Evolutionary conservation across 164 flowering plant genomes (phyloP).

Genomic region (Protea cynaroides): DNA sequence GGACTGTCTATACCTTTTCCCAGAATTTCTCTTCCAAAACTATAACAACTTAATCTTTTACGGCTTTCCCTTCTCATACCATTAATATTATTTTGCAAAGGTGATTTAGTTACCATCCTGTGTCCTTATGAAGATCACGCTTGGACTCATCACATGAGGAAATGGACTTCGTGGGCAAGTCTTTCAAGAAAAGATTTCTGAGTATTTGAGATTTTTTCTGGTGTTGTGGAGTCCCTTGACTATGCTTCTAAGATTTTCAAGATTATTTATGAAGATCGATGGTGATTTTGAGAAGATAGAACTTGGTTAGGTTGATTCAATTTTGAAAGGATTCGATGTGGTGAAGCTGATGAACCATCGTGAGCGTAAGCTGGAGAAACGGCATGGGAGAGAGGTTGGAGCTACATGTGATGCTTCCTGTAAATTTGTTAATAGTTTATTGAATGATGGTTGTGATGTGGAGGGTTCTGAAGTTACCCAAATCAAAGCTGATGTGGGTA

Average conservation of each 20-base stretch:
- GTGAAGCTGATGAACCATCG: constrained; percentile 6
- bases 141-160: neutral
- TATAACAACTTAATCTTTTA: neutral
- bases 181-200: constrained; percentile 44
- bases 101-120: neutral
- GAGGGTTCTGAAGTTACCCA: constrained; percentile 6
- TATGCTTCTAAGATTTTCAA: constrained; percentile 35
- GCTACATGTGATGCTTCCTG: constrained; percentile 13
- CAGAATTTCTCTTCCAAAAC: neutral
- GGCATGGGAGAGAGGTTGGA: constrained; percentile 26
- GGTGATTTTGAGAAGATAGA: constrained; percentile 66
- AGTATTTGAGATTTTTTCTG: constrained; percentile 42
- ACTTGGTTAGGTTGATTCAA: constrained; percentile 24
- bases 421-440: constrained; percentile 8
- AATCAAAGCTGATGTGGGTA: constrained; percentile 2
- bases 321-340: constrained; percentile 20
- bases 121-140: neutral
- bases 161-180: constrained; percentile 74
- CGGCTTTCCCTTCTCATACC: neutral
- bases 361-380: constrained; percentile 38
- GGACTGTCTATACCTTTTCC: too few species aligned
- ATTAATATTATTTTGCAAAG: too few species aligned
- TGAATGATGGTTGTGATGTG: constrained; percentile 6
- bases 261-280: constrained; percentile 47
- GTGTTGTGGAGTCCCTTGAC: constrained; percentile 46